phyloP scores from a whole-genome alignment of 176 grass and related monocot genomes.

The Calamus simplicifolius region DNA sequence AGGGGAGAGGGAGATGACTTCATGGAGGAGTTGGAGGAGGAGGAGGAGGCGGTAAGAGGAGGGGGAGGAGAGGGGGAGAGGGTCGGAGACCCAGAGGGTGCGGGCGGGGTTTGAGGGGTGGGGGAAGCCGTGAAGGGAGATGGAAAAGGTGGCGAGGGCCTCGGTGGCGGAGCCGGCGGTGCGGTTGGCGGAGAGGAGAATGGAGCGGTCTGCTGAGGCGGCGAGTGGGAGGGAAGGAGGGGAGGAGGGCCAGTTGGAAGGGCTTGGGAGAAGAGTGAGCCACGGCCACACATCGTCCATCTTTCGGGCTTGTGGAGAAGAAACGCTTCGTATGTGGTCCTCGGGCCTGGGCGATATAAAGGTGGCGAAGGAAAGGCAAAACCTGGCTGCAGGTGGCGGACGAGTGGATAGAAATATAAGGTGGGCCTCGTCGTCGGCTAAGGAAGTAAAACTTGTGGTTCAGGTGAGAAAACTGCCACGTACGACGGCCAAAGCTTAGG shows the following conservation, averaged over 20 bases:
- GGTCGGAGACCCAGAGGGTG: conserved; percentile 49
- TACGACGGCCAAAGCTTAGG: too few relatives aligned
- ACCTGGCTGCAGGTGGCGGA: too few relatives aligned
- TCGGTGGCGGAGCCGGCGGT: not conserved
- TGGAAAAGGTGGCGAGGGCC: conserved; percentile 33
- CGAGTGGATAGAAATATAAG: too few relatives aligned
- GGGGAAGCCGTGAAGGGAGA: conserved; percentile 24
- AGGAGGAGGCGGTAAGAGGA: conserved; percentile 19
- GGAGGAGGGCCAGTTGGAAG: conserved; percentile 8
- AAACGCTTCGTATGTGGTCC: too few relatives aligned
- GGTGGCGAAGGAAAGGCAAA: too few relatives aligned
- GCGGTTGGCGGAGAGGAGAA: conserved; percentile 35
- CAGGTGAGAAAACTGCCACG: too few relatives aligned
- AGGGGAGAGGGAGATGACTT: conserved; percentile 40
- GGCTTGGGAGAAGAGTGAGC: conserved; percentile 24
- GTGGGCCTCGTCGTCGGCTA: too few relatives aligned
- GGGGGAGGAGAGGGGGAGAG: conserved; percentile 11
- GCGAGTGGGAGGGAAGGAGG: conserved; percentile 26
- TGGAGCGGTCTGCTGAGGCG: conserved; percentile 35
- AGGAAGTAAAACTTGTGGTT: too few relatives aligned
- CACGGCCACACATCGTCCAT: conserved; percentile 85
- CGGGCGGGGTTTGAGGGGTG: conserved; percentile 8
- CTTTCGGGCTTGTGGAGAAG: not conserved
- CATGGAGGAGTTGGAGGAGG: conserved; percentile 58
- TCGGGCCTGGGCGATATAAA: too few relatives aligned